Evolutionary conservation across 1,284 basidiomycete species (phyloP), one percentile per base, ranked within the genome.

Genomic region (Leccinum discolor): DNA sequence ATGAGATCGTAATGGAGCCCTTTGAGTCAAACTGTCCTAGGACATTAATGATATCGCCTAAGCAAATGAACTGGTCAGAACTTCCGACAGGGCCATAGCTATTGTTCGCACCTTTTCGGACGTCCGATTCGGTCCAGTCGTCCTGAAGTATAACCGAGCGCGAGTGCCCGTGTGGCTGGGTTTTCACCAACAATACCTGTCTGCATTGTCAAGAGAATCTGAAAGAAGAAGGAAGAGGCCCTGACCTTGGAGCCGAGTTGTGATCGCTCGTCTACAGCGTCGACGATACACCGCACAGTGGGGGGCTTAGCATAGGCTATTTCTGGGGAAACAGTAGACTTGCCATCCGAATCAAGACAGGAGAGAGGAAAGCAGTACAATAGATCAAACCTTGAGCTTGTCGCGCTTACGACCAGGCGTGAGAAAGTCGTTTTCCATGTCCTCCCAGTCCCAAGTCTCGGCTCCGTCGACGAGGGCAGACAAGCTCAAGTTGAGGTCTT

Each of bases 21-120:
- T 77, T 72, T 1, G 72, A 70, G 42, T 80, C 75, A 32, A 88
- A 88, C 26, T 78, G 67, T n/a, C 91, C 91, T 52, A 96, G 80
- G 62, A 94, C 79, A 74, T 96, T 96, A 66, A 96, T 78, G 26
- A 83, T 84, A 74, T 98, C 94, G 66, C 89, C 93, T 90, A 69
- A 0, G 38, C 59, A 18, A 56, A 50, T 3, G 7, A 12, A 21
- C 26, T 5, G 2, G 29, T 54, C 32, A 2, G 16, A 40, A 32
- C 5, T 7, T 16, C n/a, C 8, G 5, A 5, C 12, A 59, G 18
- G 47, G 47, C 50, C 0, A 18, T 0, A 14, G 4, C 12, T 12
- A 21, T 3, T 2, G 21, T 12, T 44, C 8, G 1, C 74, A 89
- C 90, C 89, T 67, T 79, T 64, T 8, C 80, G 80, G 60, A 91